Base-by-base conservation (phyloP, 345 rosid genomes). In the Arabis hirsuta region DNA sequence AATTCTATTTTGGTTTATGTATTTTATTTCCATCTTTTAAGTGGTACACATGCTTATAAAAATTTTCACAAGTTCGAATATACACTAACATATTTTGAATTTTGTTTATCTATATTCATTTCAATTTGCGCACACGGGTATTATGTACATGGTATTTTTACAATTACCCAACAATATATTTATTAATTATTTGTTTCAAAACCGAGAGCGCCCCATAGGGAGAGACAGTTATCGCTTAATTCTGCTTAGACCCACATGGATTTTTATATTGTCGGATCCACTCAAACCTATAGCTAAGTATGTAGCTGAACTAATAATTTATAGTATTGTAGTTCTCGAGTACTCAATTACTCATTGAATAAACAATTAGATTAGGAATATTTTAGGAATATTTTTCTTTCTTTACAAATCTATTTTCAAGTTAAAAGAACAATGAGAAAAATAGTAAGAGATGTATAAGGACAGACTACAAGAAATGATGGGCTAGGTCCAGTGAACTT, bases 121-220 rank as follows among this genome's bases (percentile, higher is more conserved):
- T 16, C 16, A 16, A 16, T 16, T 0, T 16, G 16, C 16, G 16
- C 16, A 16, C 16, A 16, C 16, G 16, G 16, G 16, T 16, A 16
- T 16, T 16, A 16, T 16, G 16, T 16, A 16, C 16, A 16, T 16
- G 16, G 16, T 16, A 16, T 16, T 16, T 16, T 16, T 22, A 22
- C 24, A 22, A 22, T 22, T 22, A 22, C 16, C 16, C 2, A 22
- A 22, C 24, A 22, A 22, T 22, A 22, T 22, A 22, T 22, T 22
- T 22, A 22, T 22, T 22, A 22, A 22, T 22, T 22, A 22, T 22
- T 22, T 22, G 24, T 51, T 9, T 65, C 39, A 67, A 74, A 67
- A 67, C 78, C 73, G n/a, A 74, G 62, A 66, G 78, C 73, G 78
- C 78, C 72, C 0, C 78, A 66, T 58, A 66, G 73, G 10, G 2